These are phyloP conservation scores for Metschnikowia santaceciliae DNA, from an alignment of 805 yeast species.

Conservation along the genomic window DNA sequence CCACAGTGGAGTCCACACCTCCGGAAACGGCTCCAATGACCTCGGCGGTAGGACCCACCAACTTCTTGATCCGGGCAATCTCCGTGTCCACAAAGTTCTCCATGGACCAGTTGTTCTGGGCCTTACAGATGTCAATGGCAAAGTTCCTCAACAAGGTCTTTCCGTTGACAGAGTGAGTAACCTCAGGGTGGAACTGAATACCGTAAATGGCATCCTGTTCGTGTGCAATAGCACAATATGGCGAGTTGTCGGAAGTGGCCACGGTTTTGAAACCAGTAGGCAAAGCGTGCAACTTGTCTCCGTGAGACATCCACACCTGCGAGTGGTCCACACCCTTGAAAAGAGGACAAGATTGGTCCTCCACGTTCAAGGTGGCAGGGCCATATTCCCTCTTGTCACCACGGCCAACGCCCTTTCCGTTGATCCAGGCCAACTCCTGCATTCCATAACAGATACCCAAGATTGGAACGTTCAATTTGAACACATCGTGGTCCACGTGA, in stretches of 20 bases:
- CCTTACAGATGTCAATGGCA: conserved; percentile 86
- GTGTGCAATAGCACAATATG: conserved; percentile 89
- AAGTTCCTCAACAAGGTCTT: conserved; percentile 83
- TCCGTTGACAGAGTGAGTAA: conserved; percentile 92
- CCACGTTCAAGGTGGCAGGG: conserved; percentile 82
- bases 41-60: conserved; percentile 97
- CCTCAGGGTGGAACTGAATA: conserved; percentile 99
- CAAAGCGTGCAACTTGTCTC: conserved; percentile 87
- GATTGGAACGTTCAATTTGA: conserved; percentile 88
- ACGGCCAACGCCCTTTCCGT: conserved; percentile 88
- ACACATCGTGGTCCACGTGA: conserved; percentile 92
- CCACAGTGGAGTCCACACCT: conserved; percentile 99
- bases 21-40: conserved; percentile 99
- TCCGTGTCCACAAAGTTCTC: conserved; percentile 96
- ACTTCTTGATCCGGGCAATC: conserved; percentile 81
- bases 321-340: conserved; percentile 90
- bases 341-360: conserved; percentile 62
- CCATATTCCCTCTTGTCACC: conserved; percentile 99
- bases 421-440: conserved; percentile 98
- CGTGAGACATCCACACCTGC: conserved; percentile 99
- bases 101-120: conserved; percentile 94
- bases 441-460: conserved; percentile 98
- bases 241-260: conserved; percentile 92
- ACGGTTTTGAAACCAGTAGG: conserved; percentile 87
- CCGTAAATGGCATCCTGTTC: conserved; percentile 75